These are phyloP conservation scores for Phytophthora brassicae DNA, from an alignment of 352 stramenopile genomes.

Conservation along the genomic window DNA sequence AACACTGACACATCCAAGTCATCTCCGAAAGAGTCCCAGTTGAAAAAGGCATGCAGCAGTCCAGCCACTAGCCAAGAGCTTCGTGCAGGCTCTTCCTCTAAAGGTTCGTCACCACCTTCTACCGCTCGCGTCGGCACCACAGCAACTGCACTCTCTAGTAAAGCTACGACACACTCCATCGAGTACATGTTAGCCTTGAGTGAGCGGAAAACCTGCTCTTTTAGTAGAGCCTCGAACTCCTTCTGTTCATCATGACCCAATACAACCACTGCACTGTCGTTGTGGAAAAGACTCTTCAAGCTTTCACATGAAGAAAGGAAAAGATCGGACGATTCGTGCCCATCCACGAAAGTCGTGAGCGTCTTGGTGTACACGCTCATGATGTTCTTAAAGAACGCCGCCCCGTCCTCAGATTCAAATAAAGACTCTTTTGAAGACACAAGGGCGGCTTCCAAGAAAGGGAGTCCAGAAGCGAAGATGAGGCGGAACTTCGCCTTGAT, in stretches of 20 bases:
- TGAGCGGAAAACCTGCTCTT: conserved; percentile 35
- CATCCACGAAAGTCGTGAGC: conserved; percentile 38
- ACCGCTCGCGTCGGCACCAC: conserved; percentile 10
- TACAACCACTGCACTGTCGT: conserved; percentile 18
- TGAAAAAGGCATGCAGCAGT: conserved; percentile 49
- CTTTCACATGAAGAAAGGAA: conserved; percentile 51
- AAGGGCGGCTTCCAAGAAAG: conserved; percentile 54
- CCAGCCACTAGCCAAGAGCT: conserved; percentile 54
- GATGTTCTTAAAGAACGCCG: conserved; percentile 24
- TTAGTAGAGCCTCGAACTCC: conserved; percentile 32
- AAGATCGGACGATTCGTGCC: conserved; percentile 40
- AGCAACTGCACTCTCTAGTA: conserved; percentile 45
- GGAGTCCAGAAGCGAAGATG: conserved; percentile 42
- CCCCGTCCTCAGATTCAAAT: conserved; percentile 15
- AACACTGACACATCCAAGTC: conserved; percentile 50
- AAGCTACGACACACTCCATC: conserved; percentile 53
- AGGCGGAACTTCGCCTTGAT: conserved; percentile 37
- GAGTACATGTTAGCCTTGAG: conserved; percentile 48
- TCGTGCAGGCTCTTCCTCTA: conserved; percentile 26
- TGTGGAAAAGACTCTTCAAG: conserved; percentile 44
- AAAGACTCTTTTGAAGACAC: conserved; percentile 32
- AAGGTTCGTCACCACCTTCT: conserved; percentile 1
- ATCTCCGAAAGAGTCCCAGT: conserved; percentile 35
- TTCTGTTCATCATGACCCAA: conserved; percentile 14
- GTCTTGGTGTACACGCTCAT: conserved; percentile 39